These are phyloP conservation scores for Lavandula angustifolia DNA, from an alignment of 257 asterid genomes.

Conservation along the genomic window DNA sequence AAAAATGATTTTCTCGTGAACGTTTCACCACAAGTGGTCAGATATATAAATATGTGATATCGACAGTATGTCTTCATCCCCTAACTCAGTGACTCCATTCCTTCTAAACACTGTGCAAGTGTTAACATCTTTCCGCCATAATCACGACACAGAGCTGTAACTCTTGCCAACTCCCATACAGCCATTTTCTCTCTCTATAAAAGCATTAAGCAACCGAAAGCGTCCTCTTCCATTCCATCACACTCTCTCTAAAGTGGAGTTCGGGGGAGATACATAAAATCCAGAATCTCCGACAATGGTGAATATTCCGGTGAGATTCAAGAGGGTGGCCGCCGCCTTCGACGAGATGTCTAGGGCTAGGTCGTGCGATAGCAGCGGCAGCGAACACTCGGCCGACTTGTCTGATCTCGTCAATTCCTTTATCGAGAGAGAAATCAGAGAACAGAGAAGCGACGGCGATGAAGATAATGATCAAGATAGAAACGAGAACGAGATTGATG, in stretches of 20 bases:
- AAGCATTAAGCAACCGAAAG: conserved; percentile 11
- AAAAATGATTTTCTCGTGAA: conserved; percentile 20
- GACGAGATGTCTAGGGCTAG: conserved; percentile 53
- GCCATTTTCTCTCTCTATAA: neutral
- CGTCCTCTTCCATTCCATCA: conserved; percentile 21
- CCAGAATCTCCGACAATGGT: conserved; percentile 32
- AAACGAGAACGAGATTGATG: conserved; percentile 24
- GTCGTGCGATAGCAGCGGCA: conserved; percentile 74
- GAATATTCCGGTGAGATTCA: conserved; percentile 52
- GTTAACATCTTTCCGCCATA: conserved; percentile 38
- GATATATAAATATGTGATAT: neutral
- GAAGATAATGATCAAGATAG: neutral
- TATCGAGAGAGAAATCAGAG: conserved; percentile 50
- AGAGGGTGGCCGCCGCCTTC: conserved; percentile 61
- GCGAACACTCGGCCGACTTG: conserved; percentile 72
- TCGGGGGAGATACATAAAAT: neutral
- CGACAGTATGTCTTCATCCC: conserved; percentile 43
- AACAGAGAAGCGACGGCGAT: conserved; percentile 8
- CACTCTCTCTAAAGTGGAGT: conserved; percentile 25
- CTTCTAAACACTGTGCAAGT: neutral
- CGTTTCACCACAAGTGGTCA: neutral
- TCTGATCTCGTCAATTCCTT: conserved; percentile 69
- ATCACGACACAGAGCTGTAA: conserved; percentile 30
- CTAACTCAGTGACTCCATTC: conserved; percentile 40
- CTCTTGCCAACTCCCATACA: neutral